These are phyloP conservation scores for Durotheca rogersii DNA, from an alignment of 495 filamentous ascomycete genomes.

Conservation along the genomic window DNA sequence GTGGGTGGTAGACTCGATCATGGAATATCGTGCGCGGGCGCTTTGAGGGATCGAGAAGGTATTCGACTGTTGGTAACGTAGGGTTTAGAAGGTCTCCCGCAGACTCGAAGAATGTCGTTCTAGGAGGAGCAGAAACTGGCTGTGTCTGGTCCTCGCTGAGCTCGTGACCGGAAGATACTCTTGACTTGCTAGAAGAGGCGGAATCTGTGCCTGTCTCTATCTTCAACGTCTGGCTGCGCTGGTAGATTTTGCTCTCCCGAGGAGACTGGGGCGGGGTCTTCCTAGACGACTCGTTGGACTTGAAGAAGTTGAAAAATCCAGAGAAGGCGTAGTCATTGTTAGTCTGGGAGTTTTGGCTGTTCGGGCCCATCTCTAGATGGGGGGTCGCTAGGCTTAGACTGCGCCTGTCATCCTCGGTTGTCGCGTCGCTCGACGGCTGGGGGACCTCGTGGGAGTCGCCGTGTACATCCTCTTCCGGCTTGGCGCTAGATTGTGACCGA, in stretches of 20 bases:
- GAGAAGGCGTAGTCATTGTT: constrained; percentile 53
- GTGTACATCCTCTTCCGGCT: constrained; percentile 19
- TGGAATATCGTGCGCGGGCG: constrained; percentile 95
- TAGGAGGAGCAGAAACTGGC: constrained; percentile 68
- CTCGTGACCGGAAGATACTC: constrained; percentile 46
- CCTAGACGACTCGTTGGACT: constrained; percentile 37
- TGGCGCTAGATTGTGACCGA: constrained; percentile 11
- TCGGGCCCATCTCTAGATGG: constrained; percentile 21
- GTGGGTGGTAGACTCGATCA: constrained; percentile 89
- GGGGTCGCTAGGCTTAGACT: constrained; percentile 43
- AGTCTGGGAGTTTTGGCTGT: constrained; percentile 28
- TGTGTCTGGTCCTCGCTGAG: constrained; percentile 43
- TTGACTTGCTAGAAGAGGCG: constrained; percentile 39
- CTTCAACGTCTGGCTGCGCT: constrained; percentile 69
- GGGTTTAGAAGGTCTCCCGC: constrained; percentile 90
- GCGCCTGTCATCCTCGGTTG: constrained; percentile 53
- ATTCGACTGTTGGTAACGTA: constrained; percentile 76
- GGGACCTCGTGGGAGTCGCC: constrained; percentile 54
- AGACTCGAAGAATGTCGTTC: constrained; percentile 91
- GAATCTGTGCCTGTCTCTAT: constrained; percentile 41
- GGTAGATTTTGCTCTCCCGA: constrained; percentile 70
- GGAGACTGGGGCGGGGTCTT: constrained; percentile 36
- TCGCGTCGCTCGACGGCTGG: constrained; percentile 57
- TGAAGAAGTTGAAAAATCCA: constrained; percentile 65
- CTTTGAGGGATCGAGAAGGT: constrained; percentile 75